A percentile compares a stretch with the other conserved stretches of the same genome.
These are phyloP conservation scores for Dactylellina haptotyla DNA, from an alignment of 2,329 filamentous ascomycete genomes.

Conservation along the genomic window DNA sequence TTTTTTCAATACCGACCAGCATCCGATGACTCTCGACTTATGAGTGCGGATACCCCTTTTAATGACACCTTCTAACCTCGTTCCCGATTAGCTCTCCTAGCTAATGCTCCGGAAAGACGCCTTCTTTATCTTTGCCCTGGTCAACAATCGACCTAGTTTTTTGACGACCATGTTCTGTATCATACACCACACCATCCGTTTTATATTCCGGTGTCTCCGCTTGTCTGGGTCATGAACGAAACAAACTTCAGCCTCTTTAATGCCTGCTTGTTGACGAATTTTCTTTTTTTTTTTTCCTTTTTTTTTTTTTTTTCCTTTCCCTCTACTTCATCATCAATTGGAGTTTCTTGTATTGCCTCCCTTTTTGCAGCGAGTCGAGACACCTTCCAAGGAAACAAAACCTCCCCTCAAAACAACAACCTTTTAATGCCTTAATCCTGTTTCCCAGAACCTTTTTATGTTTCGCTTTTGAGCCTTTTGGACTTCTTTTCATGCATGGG, in stretches of 20 bases:
- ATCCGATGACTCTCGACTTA: constrained; percentile 43
- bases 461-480: constrained; percentile 54
- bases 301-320: background rate
- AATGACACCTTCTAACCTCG: constrained; percentile 36
- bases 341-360: constrained; percentile 53
- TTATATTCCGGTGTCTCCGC: constrained; percentile 52
- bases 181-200: constrained; percentile 39
- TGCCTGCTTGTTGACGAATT: constrained; percentile 50
- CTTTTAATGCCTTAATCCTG: constrained; percentile 53
- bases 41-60: constrained; percentile 47
- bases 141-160: constrained; percentile 10
- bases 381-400: constrained; percentile 38
- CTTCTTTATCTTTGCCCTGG: constrained; percentile 43
- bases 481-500: constrained; percentile 56
- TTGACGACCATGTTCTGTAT: constrained; percentile 50
- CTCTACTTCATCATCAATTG: constrained; percentile 39
- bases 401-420: constrained; percentile 2
- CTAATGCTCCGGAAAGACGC: constrained; percentile 3
- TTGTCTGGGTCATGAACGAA: constrained; percentile 52
- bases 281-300: constrained; percentile 28
- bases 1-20: constrained; percentile 11
- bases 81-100: constrained; percentile 17
- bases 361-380: constrained; percentile 52
- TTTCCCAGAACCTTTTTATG: constrained; percentile 32
- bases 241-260: constrained; percentile 29